These are phyloP conservation scores for Dictyostelium intermedium DNA, from an alignment of 78 protist species.

Conservation along the genomic window DNA sequence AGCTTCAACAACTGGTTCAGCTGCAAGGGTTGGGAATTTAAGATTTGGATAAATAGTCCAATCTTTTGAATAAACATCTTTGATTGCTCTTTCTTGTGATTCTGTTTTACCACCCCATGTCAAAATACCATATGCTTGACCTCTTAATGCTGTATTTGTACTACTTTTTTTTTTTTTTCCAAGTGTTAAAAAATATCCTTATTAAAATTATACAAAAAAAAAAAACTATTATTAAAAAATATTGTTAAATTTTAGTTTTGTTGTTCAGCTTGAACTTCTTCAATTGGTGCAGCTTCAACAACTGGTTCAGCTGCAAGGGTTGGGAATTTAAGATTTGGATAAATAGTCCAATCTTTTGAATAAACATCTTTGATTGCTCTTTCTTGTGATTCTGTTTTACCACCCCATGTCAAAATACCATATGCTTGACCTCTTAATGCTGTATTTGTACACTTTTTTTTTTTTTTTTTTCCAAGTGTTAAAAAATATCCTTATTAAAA, in stretches of 20 bases:
- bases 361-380: background rate
- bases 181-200: background rate
- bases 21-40: background rate
- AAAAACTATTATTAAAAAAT: no score
- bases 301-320: background rate
- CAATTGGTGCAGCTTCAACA: background rate
- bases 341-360: constrained; percentile 46
- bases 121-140: constrained; percentile 53
- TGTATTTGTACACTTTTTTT: background rate
- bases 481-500: background rate
- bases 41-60: constrained; percentile 44
- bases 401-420: constrained; percentile 69
- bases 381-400: constrained; percentile 19
- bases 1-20: background rate
- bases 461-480: background rate
- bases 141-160: constrained; percentile 15
- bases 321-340: background rate
- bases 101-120: constrained; percentile 70
- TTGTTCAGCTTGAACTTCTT: background rate
- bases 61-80: constrained; percentile 6
- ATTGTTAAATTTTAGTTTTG: no score
- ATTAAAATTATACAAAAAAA: background rate
- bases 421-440: constrained; percentile 45
- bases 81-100: background rate
- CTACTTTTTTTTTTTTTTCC: background rate